phyloP scores from a whole-genome alignment of 2,329 filamentous ascomycete species.

The Celoporthe dispersa region DNA sequence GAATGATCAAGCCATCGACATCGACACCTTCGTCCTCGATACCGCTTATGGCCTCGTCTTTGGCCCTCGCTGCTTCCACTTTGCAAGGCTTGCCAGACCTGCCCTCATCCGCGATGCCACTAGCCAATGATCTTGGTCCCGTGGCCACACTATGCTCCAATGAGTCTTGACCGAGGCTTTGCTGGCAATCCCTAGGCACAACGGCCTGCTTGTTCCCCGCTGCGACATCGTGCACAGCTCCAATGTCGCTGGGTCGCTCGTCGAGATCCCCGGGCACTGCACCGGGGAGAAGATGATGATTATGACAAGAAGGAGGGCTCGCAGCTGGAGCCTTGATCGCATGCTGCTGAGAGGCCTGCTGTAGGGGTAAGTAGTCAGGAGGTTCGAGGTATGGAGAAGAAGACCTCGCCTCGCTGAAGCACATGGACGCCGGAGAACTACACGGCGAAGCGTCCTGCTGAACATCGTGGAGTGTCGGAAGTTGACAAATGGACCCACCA shows the following conservation, averaged over 20 bases:
- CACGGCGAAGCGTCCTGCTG: constrained; percentile 38
- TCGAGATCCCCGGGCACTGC: constrained; percentile 44
- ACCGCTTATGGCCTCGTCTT: constrained; percentile 30
- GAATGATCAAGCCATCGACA: constrained; percentile 44
- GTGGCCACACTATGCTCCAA: background rate
- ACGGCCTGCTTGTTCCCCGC: background rate
- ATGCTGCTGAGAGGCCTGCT: constrained; percentile 38
- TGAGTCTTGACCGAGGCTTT: background rate
- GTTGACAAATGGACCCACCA: constrained; percentile 74
- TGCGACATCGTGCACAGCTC: constrained; percentile 4
- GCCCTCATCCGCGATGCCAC: constrained; percentile 18
- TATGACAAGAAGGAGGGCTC: constrained; percentile 39
- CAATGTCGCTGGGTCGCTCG: constrained; percentile 35
- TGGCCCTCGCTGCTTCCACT: constrained; percentile 26
- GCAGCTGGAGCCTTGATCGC: constrained; percentile 37
- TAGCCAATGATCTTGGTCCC: constrained; percentile 13
- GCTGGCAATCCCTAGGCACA: background rate
- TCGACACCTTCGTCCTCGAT: constrained; percentile 34
- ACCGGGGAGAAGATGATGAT: constrained; percentile 54
- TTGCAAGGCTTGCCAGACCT: constrained; percentile 11
- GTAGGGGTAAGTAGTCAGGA: constrained; percentile 41
- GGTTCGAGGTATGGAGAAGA: constrained; percentile 49
- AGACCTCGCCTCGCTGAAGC: constrained; percentile 42
- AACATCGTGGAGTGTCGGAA: constrained; percentile 47
- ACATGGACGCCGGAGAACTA: constrained; percentile 39